Evolutionary conservation across 2,329 filamentous ascomycete genomes (phyloP), one percentile per base, ranked within the genome.

Genomic region (Botrytis fragariae): DNA sequence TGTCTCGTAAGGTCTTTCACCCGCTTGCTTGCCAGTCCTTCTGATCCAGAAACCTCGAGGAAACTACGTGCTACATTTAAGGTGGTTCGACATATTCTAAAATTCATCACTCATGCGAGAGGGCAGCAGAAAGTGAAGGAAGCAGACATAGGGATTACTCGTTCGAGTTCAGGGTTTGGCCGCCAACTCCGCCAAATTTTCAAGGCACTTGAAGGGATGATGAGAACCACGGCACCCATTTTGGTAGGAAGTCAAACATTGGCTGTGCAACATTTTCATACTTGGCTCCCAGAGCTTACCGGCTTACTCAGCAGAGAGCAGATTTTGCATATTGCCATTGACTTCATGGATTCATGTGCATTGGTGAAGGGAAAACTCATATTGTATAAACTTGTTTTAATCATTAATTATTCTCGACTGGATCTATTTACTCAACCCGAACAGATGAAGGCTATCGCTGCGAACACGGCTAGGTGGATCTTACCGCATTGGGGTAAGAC

Each of bases 171-270:
- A 4, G 86, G 86, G 6, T 98, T 99, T 81, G 93, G 91, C 64
- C 89, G 93, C 74, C 93, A 98, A 78, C 84, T 98, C 73, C 91
- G 93, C 75, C 90, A 88, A 48, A 94, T 98, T 54, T 98, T 98
- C 85, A 95, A 94, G 80, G 92, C 93, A 1, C 86, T 99, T 37
- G 94, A 98, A 82, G 87, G 88, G 25, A 89, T 99, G 83, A 98
- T 99, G 93, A 90, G 91, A 74, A 97, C 94, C 81, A 87, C 90
- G 2, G 92, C 94, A 3, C 93, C 96, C 0, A 91, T 95, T 29
- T 85, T 98, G 37, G 93, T 98, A 22, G 96, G 96, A 48, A 98
- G 93, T 76, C 97, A 99, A 83, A 98, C 96, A 0, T 85, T 99
- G 68, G 91, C 97, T 3, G 94, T 98, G 20, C 96, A 99, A 82